phyloP scores from a whole-genome alignment of 345 rosid genomes.

The Cardiospermum halicacabum region DNA sequence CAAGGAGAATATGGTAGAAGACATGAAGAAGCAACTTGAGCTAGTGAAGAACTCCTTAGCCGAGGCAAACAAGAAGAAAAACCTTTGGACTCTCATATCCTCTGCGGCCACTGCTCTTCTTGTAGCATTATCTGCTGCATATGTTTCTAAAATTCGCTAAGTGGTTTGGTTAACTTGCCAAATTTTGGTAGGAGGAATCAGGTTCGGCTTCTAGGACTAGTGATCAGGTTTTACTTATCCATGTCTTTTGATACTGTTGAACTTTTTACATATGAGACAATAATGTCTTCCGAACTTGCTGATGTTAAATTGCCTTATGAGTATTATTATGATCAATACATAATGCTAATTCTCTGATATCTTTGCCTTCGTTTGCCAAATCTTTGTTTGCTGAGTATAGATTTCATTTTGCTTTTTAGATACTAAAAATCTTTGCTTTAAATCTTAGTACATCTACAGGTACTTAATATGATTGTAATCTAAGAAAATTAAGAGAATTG shows the following conservation, averaged over 20 bases:
- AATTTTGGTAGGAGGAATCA: background rate
- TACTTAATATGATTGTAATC: background rate
- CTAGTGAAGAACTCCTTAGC: constrained; percentile 40
- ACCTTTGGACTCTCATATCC: constrained; percentile 57
- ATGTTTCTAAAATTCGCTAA: constrained; percentile 48
- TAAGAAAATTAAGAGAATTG: background rate
- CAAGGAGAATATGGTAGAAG: constrained; percentile 45
- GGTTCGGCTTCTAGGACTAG: constrained; percentile 10
- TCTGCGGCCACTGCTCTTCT: constrained; percentile 61
- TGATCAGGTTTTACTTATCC: constrained; percentile 3
- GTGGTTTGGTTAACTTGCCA: background rate
- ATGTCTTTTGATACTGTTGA: constrained; percentile 15
- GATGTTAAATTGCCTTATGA: constrained; percentile 13
- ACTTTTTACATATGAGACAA: constrained; percentile 2
- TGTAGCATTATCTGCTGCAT: constrained; percentile 60
- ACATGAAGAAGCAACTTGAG: constrained; percentile 54
- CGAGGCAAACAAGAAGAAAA: constrained; percentile 51
- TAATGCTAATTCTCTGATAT: background rate
- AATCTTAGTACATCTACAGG: background rate
- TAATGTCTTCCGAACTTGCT: constrained; percentile 9
- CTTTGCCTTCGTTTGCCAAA: constrained; percentile 2
- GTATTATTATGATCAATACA: constrained; percentile 4
- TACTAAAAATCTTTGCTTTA: background rate
- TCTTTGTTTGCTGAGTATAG: too few species aligned
- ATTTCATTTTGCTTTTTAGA: background rate